Evolutionary conservation across 331 rosid species (phyloP), one percentile per base, ranked within the genome.

Genomic region (Cydonia oblonga): DNA sequence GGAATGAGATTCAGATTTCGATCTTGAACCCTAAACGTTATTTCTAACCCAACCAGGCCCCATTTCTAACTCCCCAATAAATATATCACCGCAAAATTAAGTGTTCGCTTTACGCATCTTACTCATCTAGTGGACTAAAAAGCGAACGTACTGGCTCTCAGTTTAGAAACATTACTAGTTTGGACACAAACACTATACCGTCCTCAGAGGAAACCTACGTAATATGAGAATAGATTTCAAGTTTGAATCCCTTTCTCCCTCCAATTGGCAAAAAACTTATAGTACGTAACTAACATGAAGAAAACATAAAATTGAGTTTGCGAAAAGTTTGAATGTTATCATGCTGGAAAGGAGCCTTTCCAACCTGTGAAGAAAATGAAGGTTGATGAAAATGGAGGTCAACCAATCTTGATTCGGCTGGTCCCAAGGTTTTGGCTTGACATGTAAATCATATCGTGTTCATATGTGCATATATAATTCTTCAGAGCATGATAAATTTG

Each of bases 351-450:
- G 38, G 8, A 73, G 20, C 14, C 52, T 25, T 62, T 65, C 58
- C 64, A 86, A 83, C 80, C 79, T 83, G 80, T 85, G 79, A 56
- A 56, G 26, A 23, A 56, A 56, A 20, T 9, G 15, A 13, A 16
- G 33, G 64, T 22, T 28, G 86, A 77, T 49, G 79, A 62, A 70
- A 64, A 42, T 15, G 72, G 67, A 54, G 56, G 64, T 71, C 54
- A 24, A 62, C 42, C 63, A 67, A 28, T 66, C 46, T 32, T 62
- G 66, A 65, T 61, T 38, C 63, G 32, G 33, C 56, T 70, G 76
- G 81, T 70, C 81, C 76, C 66, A 18, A 63, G 38, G 61, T 71
- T 71, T 58, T 18, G 53, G 23, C 19, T 16, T 10, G 25, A 70
- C 30, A 26, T 40, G 69, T n/a, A 44, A 65, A 65, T 15, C 69